Evolutionary conservation across 1,139 yeast species (phyloP).

Genomic region (Torulaspora globosa): DNA sequence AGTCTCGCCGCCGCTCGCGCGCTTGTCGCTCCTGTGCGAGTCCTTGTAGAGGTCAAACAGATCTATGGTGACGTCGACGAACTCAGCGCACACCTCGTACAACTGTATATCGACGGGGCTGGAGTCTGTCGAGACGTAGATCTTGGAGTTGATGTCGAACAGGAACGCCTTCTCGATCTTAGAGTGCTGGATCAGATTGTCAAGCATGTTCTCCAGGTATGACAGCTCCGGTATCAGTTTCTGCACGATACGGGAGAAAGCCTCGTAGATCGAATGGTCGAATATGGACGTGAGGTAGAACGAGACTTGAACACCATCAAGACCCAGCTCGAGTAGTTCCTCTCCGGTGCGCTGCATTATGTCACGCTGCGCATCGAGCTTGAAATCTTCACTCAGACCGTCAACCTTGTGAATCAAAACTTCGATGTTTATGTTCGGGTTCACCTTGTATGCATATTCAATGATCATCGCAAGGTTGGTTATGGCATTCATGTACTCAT

Average conservation of each 20-base stretch:
- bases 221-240: constrained; percentile 87
- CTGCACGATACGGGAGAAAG: constrained; percentile 88
- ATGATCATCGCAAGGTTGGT: constrained; percentile 86
- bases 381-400: constrained; percentile 88
- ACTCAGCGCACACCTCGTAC: constrained; percentile 95
- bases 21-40: constrained; percentile 16
- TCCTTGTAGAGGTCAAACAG: constrained; percentile 67
- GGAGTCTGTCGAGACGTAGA: constrained; percentile 93
- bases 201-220: constrained; percentile 80
- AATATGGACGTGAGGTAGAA: constrained; percentile 90
- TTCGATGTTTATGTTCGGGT: constrained; percentile 83
- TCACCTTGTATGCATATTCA: constrained; percentile 80
- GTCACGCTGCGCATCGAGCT: constrained; percentile 92
- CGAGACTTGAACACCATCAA: constrained; percentile 86
- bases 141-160: constrained; percentile 89
- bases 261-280: constrained; percentile 94
- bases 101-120: constrained; percentile 94
- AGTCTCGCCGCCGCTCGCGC: constrained; percentile 13
- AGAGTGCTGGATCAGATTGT: constrained; percentile 81
- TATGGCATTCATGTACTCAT: constrained; percentile 87
- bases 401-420: constrained; percentile 93
- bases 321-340: constrained; percentile 80
- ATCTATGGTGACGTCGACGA: constrained; percentile 90
- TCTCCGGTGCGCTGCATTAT: constrained; percentile 95
- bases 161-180: constrained; percentile 88